These are phyloP conservation scores for Orbilia quercus DNA, from an alignment of 2,329 filamentous ascomycete genomes.

Conservation along the genomic window DNA sequence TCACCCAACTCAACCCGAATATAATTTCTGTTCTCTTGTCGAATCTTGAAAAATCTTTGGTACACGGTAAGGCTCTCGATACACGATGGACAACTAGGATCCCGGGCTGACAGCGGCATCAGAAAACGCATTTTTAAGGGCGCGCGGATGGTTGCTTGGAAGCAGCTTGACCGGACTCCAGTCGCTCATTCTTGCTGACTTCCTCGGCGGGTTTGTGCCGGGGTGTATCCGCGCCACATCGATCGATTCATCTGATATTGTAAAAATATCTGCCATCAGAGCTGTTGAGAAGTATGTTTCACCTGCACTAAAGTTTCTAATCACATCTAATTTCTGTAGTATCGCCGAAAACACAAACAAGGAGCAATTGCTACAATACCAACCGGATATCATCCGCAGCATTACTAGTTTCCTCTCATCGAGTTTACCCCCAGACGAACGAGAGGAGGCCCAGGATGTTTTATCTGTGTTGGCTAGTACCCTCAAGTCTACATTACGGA, in stretches of 20 bases:
- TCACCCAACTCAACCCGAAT: conserved; percentile 30
- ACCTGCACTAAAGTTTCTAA: not conserved
- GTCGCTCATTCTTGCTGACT: conserved; percentile 67
- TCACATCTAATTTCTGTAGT: conserved; percentile 61
- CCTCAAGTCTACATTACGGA: conserved; percentile 81
- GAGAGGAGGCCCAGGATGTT: conserved; percentile 89
- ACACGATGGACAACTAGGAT: not conserved
- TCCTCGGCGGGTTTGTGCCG: conserved; percentile 72
- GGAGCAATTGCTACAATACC: conserved; percentile 57
- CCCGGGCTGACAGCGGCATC: conserved; percentile 61
- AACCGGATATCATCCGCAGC: conserved; percentile 65
- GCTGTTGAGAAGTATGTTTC: conserved; percentile 76
- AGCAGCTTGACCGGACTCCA: conserved; percentile 80
- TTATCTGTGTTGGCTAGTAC: conserved; percentile 90
- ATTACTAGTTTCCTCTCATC: conserved; percentile 77
- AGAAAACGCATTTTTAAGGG: conserved; percentile 81
- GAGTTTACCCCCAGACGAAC: conserved; percentile 67
- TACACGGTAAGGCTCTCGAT: conserved; percentile 20
- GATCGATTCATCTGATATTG: conserved; percentile 82
- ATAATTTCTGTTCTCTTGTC: conserved; percentile 37
- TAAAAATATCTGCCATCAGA: conserved; percentile 91
- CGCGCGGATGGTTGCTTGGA: conserved; percentile 86
- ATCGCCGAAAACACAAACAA: conserved; percentile 63
- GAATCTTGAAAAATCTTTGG: conserved; percentile 39
- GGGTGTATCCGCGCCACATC: conserved; percentile 80